Evolutionary conservation across 2,329 filamentous ascomycete genomes (phyloP).

Genomic region (Pyricularia grisea): DNA sequence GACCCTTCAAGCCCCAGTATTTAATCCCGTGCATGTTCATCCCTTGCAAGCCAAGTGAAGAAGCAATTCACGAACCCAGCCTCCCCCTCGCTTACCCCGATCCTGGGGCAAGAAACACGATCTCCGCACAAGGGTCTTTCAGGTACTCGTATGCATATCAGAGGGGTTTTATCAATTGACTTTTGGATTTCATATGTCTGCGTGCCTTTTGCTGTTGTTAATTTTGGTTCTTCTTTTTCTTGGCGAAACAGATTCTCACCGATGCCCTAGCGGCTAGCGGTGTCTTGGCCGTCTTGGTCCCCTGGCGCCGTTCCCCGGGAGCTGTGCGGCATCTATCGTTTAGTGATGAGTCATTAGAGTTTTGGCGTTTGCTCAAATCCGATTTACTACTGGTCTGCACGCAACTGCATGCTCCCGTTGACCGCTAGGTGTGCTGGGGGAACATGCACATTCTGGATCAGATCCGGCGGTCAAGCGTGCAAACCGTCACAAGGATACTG

Average conservation of each 20-base stretch:
- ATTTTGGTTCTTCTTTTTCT: not conserved
- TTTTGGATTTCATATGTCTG: not conserved
- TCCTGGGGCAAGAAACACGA: not conserved
- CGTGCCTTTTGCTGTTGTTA: too few species aligned
- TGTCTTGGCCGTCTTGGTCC: not conserved
- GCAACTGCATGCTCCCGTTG: not conserved
- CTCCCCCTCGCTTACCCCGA: not conserved
- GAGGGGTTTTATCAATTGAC: not conserved
- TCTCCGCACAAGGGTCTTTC: not conserved
- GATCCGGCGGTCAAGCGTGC: not conserved
- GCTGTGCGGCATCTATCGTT: not conserved
- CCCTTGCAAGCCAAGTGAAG: not conserved
- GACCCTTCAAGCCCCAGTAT: not conserved
- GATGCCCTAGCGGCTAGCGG: not conserved
- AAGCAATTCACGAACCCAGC: not conserved
- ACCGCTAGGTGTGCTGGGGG: not conserved
- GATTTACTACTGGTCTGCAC: not conserved
- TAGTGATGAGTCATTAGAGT: not conserved
- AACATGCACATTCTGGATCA: not conserved
- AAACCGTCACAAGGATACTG: not conserved
- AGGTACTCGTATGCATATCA: not conserved
- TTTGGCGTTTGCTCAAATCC: not conserved
- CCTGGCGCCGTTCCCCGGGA: not conserved
- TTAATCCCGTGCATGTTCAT: not conserved
- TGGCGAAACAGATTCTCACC: not conserved